phyloP scores from a whole-genome alignment of 768 basidiomycete genomes.

The Suillus plorans region DNA sequence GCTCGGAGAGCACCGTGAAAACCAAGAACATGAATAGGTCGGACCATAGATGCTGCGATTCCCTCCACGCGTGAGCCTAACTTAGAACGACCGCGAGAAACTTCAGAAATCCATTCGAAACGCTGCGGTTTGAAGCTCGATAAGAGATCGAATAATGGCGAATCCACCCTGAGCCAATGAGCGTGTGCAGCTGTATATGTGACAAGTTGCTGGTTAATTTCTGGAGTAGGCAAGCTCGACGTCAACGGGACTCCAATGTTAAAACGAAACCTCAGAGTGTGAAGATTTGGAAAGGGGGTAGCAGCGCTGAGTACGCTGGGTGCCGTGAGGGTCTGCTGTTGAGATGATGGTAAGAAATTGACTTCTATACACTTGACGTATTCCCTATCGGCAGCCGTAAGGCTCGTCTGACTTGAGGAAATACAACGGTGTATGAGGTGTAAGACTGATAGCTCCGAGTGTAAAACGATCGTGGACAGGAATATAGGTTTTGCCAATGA shows the following conservation, averaged over 20 bases:
- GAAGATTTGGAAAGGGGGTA: conserved; percentile 3
- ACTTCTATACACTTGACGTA: conserved; percentile 6
- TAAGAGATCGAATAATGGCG: conserved; percentile 8
- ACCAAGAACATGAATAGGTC: not conserved
- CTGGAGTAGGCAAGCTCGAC: not conserved
- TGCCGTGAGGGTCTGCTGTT: not conserved
- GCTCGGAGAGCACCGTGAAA: not conserved
- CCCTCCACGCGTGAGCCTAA: not conserved
- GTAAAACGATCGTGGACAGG: conserved; percentile 5
- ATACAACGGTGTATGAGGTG: conserved; percentile 4
- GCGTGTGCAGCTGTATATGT: not conserved
- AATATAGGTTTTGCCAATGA: conserved; percentile 4
- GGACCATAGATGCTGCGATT: not conserved
- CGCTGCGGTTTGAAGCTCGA: conserved; percentile 1
- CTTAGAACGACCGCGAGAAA: not conserved
- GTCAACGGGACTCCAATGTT: not conserved
- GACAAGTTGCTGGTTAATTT: not conserved
- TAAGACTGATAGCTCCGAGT: conserved; percentile 6
- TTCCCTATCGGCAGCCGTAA: not conserved
- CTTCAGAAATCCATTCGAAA: conserved; percentile 7
- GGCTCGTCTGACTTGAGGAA: not conserved
- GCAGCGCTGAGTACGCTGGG: not conserved
- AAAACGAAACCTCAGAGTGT: conserved; percentile 5
- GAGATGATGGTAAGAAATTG: conserved; percentile 5
- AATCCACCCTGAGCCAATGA: conserved; percentile 2